Conservation (phyloP, 2,329 filamentous ascomycete genomes). For the Fusarium cicatricum region DNA sequence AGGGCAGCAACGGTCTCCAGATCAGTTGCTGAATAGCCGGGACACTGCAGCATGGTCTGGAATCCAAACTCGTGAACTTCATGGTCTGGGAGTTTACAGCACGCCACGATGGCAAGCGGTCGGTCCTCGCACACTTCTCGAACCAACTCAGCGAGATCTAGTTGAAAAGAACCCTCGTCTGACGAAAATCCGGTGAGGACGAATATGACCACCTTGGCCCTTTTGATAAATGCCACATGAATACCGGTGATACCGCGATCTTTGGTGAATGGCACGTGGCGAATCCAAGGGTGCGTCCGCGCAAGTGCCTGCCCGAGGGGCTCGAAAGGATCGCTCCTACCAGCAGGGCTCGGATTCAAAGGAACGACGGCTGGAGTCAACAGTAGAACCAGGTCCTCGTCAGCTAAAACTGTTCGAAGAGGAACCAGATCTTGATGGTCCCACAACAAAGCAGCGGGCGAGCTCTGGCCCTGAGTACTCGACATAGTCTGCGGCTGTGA, state of each 20-base stretch:
- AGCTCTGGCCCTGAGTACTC: constrained; percentile 19
- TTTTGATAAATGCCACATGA: constrained; percentile 69
- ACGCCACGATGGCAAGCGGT: constrained; percentile 62
- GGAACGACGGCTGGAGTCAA: constrained; percentile 65
- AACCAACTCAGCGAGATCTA: constrained; percentile 58
- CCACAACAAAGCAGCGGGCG: constrained; percentile 47
- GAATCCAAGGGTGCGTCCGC: constrained; percentile 65
- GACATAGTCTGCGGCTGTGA: constrained; percentile 36
- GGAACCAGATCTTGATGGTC: constrained; percentile 58
- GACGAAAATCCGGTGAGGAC: constrained; percentile 62
- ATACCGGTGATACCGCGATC: constrained; percentile 68
- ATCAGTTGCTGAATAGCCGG: constrained; percentile 56
- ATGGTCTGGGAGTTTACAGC: constrained; percentile 54
- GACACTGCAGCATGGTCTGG: constrained; percentile 60
- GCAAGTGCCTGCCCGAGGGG: constrained; percentile 71
- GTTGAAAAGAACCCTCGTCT: constrained; percentile 60
- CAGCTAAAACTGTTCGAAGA: constrained; percentile 54
- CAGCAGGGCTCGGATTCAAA: constrained; percentile 50
- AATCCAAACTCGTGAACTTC: constrained; percentile 53
- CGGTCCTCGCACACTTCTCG: constrained; percentile 56
- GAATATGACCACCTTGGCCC: constrained; percentile 67
- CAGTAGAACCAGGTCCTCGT: constrained; percentile 66
- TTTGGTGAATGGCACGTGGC: constrained; percentile 76
- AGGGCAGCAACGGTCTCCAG: constrained; percentile 61
- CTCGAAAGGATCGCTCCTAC: constrained; percentile 74